phyloP scores from a whole-genome alignment of 2,329 filamentous ascomycete species.

The Pseudogymnoascus sp. region DNA sequence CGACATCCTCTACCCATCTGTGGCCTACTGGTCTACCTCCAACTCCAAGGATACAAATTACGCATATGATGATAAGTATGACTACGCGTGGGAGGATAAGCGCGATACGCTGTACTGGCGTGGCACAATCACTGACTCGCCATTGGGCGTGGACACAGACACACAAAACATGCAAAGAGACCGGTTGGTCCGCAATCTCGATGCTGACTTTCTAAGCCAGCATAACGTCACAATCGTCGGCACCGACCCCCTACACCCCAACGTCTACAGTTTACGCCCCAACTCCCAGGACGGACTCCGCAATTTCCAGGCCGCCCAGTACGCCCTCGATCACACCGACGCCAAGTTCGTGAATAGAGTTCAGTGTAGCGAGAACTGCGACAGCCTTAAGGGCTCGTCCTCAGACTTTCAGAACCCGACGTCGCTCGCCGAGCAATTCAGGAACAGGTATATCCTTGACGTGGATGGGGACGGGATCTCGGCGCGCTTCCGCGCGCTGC shows the following conservation, averaged over 20 bases:
- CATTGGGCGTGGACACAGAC: constrained; percentile 43
- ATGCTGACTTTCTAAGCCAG: constrained; percentile 38
- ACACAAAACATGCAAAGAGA: constrained; percentile 50
- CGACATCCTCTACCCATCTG: constrained; percentile 55
- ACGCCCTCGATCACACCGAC: constrained; percentile 26
- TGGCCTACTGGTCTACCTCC: constrained; percentile 47
- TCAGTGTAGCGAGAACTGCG: constrained; percentile 37
- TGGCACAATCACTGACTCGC: constrained; percentile 45
- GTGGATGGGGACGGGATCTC: constrained; percentile 68
- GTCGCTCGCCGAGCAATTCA: constrained; percentile 48
- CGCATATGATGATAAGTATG: constrained; percentile 45
- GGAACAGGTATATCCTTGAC: constrained; percentile 62
- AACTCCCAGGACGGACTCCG: constrained; percentile 15
- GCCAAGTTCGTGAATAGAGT: constrained; percentile 30
- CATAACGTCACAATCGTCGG: constrained; percentile 30
- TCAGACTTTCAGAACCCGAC: constrained; percentile 42
- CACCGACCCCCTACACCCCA: constrained; percentile 20
- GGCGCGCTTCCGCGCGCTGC: constrained; percentile 59
- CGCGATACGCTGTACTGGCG: constrained; percentile 51
- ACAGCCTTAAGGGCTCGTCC: constrained; percentile 38
- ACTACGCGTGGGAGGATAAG: constrained; percentile 51
- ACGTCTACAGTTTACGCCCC: neutral
- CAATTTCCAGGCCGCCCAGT: constrained; percentile 35
- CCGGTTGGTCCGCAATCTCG: constrained; percentile 47
- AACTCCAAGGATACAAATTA: constrained; percentile 45